These are phyloP conservation scores for Fonsecaea erecta DNA, from an alignment of 2,329 filamentous ascomycete genomes.

Conservation along the genomic window DNA sequence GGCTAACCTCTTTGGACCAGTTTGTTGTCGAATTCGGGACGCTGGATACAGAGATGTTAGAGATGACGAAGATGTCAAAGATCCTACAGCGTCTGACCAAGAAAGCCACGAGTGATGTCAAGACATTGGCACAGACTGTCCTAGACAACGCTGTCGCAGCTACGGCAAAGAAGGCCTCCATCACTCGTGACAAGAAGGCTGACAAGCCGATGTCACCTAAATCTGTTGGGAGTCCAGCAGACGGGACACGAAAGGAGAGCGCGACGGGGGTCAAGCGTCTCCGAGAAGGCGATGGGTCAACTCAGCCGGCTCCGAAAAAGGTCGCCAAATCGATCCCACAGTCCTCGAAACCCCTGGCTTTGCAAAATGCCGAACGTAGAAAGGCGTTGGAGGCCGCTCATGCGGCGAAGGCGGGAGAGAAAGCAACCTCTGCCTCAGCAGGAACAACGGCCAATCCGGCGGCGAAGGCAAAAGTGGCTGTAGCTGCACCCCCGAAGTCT, in stretches of 20 bases:
- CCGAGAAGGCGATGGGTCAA: constrained; percentile 28
- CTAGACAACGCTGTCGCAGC: constrained; percentile 53
- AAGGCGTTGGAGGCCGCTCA: constrained; percentile 33
- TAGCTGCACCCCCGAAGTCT: constrained; percentile 43
- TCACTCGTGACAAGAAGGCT: constrained; percentile 43
- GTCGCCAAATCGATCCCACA: constrained; percentile 41
- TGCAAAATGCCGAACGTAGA: constrained; percentile 37
- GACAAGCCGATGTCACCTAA: constrained; percentile 43
- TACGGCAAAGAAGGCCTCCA: constrained; percentile 50
- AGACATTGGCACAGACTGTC: constrained; percentile 61
- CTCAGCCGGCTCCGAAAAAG: constrained; percentile 46
- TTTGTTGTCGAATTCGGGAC: constrained; percentile 61
- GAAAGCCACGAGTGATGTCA: constrained; percentile 61
- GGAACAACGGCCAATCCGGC: constrained; percentile 27
- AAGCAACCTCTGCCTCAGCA: constrained; percentile 11
- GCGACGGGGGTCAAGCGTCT: constrained; percentile 24
- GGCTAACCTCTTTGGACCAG: constrained; percentile 44
- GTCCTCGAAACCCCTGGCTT: constrained; percentile 39
- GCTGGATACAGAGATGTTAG: constrained; percentile 61
- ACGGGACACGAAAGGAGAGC: constrained; percentile 21
- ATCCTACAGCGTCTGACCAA: constrained; percentile 62
- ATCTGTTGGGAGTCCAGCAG: constrained; percentile 24
- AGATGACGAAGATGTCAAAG: constrained; percentile 65
- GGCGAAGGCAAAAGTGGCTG: constrained; percentile 44
- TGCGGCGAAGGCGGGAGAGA: constrained; percentile 26